Evolutionary conservation across 2,329 filamentous ascomycete genomes (phyloP), one percentile per base, ranked within the genome.

Genomic region (Ophiosphaerella herpotricha): DNA sequence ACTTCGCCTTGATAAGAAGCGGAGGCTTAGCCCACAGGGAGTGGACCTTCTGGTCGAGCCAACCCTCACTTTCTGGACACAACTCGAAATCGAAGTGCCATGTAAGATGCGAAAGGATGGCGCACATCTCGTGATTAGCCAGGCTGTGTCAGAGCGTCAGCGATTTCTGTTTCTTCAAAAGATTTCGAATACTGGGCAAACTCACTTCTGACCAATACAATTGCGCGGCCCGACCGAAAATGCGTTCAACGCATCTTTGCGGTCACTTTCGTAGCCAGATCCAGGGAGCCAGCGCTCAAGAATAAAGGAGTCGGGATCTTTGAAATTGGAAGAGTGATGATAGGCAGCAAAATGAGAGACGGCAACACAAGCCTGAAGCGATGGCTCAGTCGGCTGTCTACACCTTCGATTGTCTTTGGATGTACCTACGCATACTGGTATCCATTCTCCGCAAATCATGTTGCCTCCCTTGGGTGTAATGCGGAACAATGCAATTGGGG

Each of bases 101-200:
- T 6, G 73, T 39, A 1, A 73, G 35, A 36, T 68, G 72, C 9
- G 69, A 49, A 2, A 72, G 54, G 14, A 75, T 70, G 1, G 74
- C 52, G 7, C 72, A 72, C 67, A 74, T 72, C 52, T 75, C 73
- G 18, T 75, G 61, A 48, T 63, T 63, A 7, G 65, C 67, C 45
- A 70, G 54, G 38, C 64, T 70, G 38, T 13, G 13, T 18, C 7
- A 18, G 13, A 18, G 7, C 6, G 13, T 38, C 36, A 38, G 36
- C 18, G 23, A n/a, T 21, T 5, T 21, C 4, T 21, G 18, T 21
- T 21, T 21, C 18, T 21, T 21, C 4, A 21, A 21, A 23, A 11
- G 9, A 38, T 21, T 8, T 7, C 2, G 14, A 21, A 38, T 38
- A 13, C 3, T 13, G n/a, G 16, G 18, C 4, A 9, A 6, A 23